A percentile compares a stretch with the other conserved stretches of the same genome.
phyloP scores from a whole-genome alignment of 768 basidiomycete genomes.

The Serendipita sp. region DNA sequence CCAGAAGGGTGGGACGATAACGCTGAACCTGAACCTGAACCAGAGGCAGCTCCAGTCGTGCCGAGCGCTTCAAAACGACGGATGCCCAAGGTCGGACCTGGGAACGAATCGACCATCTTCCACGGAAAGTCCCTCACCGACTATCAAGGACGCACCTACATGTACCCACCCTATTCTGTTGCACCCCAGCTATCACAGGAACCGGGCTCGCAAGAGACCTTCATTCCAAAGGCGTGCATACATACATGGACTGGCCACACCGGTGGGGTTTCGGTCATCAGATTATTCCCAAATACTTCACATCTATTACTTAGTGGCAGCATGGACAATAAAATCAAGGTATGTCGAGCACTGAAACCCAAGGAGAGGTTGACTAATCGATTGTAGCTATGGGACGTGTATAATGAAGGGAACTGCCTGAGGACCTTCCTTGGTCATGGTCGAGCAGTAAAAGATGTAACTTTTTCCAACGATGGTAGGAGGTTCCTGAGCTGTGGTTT shows the following conservation, averaged over 20 bases:
- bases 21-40: slow-evolving; percentile 34
- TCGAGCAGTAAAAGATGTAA: slow-evolving; percentile 91
- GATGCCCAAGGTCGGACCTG: slow-evolving; percentile 63
- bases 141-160: slow-evolving; percentile 97
- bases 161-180: slow-evolving; percentile 80
- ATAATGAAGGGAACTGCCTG: slow-evolving; percentile 89
- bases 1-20: slow-evolving; percentile 32
- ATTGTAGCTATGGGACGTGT: slow-evolving; percentile 89
- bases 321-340: slow-evolving; percentile 99
- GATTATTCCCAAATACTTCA: slow-evolving; percentile 80
- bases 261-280: slow-evolving; percentile 84
- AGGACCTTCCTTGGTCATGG: slow-evolving; percentile 95
- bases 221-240: slow-evolving; percentile 86
- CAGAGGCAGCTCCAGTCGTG: slow-evolving; percentile 21
- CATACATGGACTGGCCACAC: slow-evolving; percentile 99
- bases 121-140: slow-evolving; percentile 94
- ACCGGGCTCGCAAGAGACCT: slow-evolving; percentile 71
- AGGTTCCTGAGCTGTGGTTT: slow-evolving; percentile 85
- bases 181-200: slow-evolving; percentile 72
- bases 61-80: slow-evolving; percentile 43
- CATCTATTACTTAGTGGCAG: slow-evolving; percentile 87
- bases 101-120: slow-evolving; percentile 88
- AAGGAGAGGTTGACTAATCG: not conserved
- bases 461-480: slow-evolving; percentile 85
- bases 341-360: slow-evolving; percentile 17